These are phyloP conservation scores for Trametes punicea DNA, from an alignment of 768 basidiomycete species.

Conservation along the genomic window DNA sequence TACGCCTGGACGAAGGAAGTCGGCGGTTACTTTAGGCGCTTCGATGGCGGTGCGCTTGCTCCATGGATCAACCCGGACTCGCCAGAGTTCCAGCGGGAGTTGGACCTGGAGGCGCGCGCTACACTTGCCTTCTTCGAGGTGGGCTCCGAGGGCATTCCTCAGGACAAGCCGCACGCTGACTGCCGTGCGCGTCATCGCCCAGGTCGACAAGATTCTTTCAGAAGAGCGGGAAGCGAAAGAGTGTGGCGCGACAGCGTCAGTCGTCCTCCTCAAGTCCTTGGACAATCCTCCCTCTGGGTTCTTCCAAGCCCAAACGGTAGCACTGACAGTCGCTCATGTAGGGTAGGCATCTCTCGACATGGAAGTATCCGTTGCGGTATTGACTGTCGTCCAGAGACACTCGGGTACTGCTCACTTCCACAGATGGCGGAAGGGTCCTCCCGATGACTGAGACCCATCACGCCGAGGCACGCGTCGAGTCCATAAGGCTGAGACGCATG, in stretches of 20 bases:
- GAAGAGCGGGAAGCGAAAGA: constrained; percentile 63
- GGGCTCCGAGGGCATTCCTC: constrained; percentile 19
- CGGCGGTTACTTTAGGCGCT: constrained; percentile 91
- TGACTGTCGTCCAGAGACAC: constrained; percentile 13
- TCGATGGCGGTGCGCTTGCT: constrained; percentile 71
- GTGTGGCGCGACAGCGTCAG: constrained; percentile 89
- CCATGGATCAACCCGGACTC: constrained; percentile 52
- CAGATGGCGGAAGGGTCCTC: constrained; percentile 65
- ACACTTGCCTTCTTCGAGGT: constrained; percentile 88
- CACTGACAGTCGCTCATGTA: constrained; percentile 88
- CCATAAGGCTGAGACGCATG: constrained; percentile 80
- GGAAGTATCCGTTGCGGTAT: no score
- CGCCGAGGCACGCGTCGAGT: constrained; percentile 86
- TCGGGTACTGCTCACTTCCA: constrained; percentile 77
- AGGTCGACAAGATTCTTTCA: constrained; percentile 78
- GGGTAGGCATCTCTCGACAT: constrained; percentile 75
- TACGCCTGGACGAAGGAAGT: constrained; percentile 73
- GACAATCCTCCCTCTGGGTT: constrained; percentile 80
- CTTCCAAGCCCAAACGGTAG: constrained; percentile 71
- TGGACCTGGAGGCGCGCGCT: constrained; percentile 81
- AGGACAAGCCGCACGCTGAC: not conserved
- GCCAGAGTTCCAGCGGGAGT: constrained; percentile 30
- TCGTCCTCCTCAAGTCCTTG: constrained; percentile 87
- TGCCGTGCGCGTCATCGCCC: not conserved
- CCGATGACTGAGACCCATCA: constrained; percentile 96